Conservation (phyloP, 768 basidiomycete species). For the Leccinum uliginosum region DNA sequence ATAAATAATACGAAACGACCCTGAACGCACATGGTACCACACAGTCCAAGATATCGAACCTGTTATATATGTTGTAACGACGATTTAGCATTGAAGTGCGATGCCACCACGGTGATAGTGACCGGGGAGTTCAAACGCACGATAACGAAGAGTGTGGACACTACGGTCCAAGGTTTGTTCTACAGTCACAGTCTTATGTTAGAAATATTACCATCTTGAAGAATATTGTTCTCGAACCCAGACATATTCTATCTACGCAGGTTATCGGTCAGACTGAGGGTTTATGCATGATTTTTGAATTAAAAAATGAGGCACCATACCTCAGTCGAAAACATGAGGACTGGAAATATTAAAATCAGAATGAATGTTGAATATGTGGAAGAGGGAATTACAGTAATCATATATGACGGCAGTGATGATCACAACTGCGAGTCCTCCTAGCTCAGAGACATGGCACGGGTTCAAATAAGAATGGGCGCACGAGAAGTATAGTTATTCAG, state of each 20-base stretch:
- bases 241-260: background rate
- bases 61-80: too few relatives aligned
- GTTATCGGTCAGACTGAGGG: too few relatives aligned
- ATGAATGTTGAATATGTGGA: background rate
- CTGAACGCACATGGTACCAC: too few relatives aligned
- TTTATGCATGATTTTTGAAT: too few relatives aligned
- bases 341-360: background rate
- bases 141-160: constrained; percentile 8
- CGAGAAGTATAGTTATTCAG: too few relatives aligned
- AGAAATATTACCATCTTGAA: background rate
- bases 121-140: background rate
- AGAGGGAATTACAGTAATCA: background rate
- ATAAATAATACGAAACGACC: too few relatives aligned
- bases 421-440: background rate
- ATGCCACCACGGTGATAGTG: too few relatives aligned
- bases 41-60: too few relatives aligned
- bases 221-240: constrained; percentile 3
- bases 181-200: background rate
- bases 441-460: too few relatives aligned
- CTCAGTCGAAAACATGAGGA: constrained; percentile 8
- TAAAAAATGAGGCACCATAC: background rate
- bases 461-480: too few relatives aligned
- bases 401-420: background rate
- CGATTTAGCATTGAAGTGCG: too few relatives aligned
- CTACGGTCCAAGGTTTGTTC: constrained; percentile 6